These are phyloP conservation scores for Cinnamomum micranthum DNA, from an alignment of 164 flowering plant genomes.

Conservation along the genomic window DNA sequence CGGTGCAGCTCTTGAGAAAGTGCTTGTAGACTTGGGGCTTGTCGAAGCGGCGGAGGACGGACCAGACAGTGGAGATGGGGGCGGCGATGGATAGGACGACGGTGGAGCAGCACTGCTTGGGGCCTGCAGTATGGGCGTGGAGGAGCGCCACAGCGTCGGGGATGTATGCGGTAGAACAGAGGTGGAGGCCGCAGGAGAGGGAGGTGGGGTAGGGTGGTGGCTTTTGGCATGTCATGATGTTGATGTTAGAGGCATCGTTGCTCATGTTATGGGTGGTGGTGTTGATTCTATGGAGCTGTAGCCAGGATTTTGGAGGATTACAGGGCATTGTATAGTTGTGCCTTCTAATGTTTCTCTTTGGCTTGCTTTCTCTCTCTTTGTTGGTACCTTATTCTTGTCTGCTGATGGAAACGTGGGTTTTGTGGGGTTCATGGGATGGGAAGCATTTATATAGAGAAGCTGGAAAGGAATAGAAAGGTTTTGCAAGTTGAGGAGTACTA, in stretches of 20 bases:
- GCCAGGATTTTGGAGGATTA: constrained; percentile 18
- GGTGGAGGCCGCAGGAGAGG: constrained; percentile 1
- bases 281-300: constrained; percentile 17
- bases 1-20: constrained; percentile 68
- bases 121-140: constrained; percentile 47
- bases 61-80: constrained; percentile 69
- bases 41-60: constrained; percentile 81
- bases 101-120: constrained; percentile 73
- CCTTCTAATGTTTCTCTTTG: not conserved
- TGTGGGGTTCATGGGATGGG: not conserved
- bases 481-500: not conserved
- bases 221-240: constrained; percentile 10
- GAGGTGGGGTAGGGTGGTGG: not conserved
- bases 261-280: not conserved
- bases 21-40: constrained; percentile 75
- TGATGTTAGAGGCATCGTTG: not conserved
- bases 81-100: constrained; percentile 60
- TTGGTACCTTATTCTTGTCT: not conserved
- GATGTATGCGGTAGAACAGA: constrained; percentile 1
- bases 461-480: not conserved
- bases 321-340: constrained; percentile 22
- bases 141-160: constrained; percentile 40
- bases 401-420: not conserved
- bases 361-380: not conserved
- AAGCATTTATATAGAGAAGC: not conserved